Conservation (phyloP, 495 filamentous ascomycete species). For the Evansstolkia leycettana region DNA sequence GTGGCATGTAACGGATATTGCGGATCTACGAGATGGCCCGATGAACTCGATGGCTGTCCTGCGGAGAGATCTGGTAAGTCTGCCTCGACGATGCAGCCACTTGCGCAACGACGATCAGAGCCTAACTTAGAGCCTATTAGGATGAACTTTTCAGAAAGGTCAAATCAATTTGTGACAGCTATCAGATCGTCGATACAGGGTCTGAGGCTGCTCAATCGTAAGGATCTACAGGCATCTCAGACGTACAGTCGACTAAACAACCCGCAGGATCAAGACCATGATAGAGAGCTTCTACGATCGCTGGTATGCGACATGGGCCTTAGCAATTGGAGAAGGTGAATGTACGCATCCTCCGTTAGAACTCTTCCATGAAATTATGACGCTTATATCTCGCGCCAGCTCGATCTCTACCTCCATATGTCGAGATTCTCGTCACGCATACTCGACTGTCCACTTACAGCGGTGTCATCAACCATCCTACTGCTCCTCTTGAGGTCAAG, state of each 20-base stretch:
- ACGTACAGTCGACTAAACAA: too few relatives aligned
- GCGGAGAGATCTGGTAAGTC: constrained; percentile 49
- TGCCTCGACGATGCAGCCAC: not conserved
- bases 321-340: constrained; percentile 44
- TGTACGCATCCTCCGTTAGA: constrained; percentile 18
- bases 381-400: constrained; percentile 19
- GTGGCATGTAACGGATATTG: constrained; percentile 51
- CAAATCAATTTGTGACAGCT: constrained; percentile 49
- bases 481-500: constrained; percentile 55
- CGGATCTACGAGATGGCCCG: constrained; percentile 55
- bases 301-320: constrained; percentile 50
- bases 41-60: constrained; percentile 57
- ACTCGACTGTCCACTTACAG: constrained; percentile 61
- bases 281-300: constrained; percentile 50
- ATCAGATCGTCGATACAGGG: constrained; percentile 35
- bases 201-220: constrained; percentile 45
- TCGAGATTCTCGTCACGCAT: constrained; percentile 63
- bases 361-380: not conserved
- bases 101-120: too few relatives aligned
- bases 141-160: constrained; percentile 48
- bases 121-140: constrained; percentile 18
- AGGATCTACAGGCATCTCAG: constrained; percentile 6
- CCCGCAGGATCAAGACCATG: constrained; percentile 45
- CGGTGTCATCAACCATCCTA: constrained; percentile 62
- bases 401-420: constrained; percentile 54